These are phyloP conservation scores for Cryphonectria carpinicola DNA, from an alignment of 2,329 filamentous ascomycete species.

Conservation along the genomic window DNA sequence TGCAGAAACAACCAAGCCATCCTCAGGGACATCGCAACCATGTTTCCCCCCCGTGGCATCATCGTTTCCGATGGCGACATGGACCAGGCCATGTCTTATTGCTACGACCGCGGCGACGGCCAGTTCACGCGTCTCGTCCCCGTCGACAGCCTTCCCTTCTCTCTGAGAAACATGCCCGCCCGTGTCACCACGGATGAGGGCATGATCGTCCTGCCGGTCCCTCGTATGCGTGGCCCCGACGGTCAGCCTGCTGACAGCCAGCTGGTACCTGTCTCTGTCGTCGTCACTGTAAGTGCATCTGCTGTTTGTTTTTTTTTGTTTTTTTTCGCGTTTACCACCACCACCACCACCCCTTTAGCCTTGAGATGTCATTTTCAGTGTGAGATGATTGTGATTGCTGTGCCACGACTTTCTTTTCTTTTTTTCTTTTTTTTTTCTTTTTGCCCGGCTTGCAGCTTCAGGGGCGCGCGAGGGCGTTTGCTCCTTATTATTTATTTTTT, in stretches of 20 bases:
- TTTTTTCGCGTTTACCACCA: background rate
- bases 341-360: background rate
- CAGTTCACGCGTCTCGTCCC: slow-evolving; percentile 58
- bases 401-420: background rate
- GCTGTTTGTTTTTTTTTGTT: background rate
- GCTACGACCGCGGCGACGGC: slow-evolving; percentile 57
- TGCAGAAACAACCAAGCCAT: background rate
- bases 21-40: background rate
- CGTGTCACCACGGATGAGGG: slow-evolving; percentile 44
- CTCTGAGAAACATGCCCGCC: slow-evolving; percentile 48
- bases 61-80: slow-evolving; percentile 33
- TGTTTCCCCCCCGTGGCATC: slow-evolving; percentile 20
- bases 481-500: background rate
- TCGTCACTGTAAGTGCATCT: slow-evolving; percentile 44
- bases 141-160: slow-evolving; percentile 54
- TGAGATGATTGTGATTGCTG: background rate
- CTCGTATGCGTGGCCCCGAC: slow-evolving; percentile 42
- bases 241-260: slow-evolving; percentile 45
- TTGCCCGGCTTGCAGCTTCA: background rate
- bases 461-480: background rate
- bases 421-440: too few species aligned
- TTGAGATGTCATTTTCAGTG: background rate
- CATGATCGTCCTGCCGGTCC: slow-evolving; percentile 53
- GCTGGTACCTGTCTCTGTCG: slow-evolving; percentile 34
- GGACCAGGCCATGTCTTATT: slow-evolving; percentile 51